Percentiles rank a stretch among this genome's conserved stretches.
These are phyloP conservation scores for Colletotrichum sp. DNA, from an alignment of 2,329 filamentous ascomycete species.

Conservation along the genomic window DNA sequence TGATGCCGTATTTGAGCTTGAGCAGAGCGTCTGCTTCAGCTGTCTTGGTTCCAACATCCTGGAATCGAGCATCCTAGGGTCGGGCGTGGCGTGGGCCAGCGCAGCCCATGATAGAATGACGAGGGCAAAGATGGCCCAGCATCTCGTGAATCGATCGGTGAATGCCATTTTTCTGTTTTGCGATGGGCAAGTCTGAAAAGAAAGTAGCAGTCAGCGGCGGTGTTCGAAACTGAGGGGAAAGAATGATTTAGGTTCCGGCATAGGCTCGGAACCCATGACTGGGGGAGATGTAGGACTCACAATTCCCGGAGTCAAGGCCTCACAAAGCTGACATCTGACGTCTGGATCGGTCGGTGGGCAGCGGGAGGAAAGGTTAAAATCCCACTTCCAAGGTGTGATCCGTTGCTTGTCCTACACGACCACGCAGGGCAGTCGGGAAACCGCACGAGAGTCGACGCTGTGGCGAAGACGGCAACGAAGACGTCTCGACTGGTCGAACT, in stretches of 20 bases:
- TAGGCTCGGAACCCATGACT: neutral
- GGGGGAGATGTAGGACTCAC: neutral
- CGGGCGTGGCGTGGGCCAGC: slow-evolving; percentile 17
- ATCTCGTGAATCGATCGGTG: slow-evolving; percentile 22
- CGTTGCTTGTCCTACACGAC: slow-evolving; percentile 1
- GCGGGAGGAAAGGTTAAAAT: slow-evolving; percentile 9
- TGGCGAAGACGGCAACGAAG: neutral
- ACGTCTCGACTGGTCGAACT: neutral
- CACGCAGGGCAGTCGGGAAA: neutral
- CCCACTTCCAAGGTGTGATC: neutral
- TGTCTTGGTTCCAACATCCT: slow-evolving; percentile 21
- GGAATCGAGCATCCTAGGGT: neutral
- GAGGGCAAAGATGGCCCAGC: slow-evolving; percentile 27
- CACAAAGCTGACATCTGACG: slow-evolving; percentile 17
- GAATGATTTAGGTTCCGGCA: neutral
- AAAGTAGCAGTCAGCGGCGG: neutral
- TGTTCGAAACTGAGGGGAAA: neutral
- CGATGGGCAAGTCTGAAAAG: neutral
- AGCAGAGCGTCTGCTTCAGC: slow-evolving; percentile 32
- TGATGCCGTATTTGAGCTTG: slow-evolving; percentile 40
- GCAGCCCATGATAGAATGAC: slow-evolving; percentile 28
- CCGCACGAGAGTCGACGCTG: slow-evolving; percentile 5
- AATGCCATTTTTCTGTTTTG: slow-evolving; percentile 24
- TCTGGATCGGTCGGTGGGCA: slow-evolving; percentile 2
- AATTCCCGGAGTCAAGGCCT: neutral